Conservation (phyloP, 2,329 filamentous ascomycete species). For the Lasiodiplodia hormozganensis region DNA sequence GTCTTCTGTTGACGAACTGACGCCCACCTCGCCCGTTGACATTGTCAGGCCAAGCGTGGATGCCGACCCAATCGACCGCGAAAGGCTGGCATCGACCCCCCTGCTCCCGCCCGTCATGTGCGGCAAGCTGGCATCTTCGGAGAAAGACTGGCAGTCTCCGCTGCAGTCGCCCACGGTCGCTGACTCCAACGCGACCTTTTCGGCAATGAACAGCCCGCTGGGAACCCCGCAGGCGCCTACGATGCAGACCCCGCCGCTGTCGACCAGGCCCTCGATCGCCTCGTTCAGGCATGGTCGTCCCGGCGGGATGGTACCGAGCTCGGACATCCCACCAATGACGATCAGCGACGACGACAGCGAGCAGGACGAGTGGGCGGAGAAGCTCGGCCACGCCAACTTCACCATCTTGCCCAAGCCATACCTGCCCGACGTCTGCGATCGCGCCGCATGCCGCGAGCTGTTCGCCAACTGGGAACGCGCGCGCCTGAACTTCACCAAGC, state of each 20-base stretch:
- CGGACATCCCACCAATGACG: constrained; percentile 69
- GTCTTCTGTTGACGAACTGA: constrained; percentile 8
- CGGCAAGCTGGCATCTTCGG: constrained; percentile 57
- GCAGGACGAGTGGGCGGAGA: constrained; percentile 81
- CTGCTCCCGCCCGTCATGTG: constrained; percentile 83
- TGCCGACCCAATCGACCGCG: constrained; percentile 57
- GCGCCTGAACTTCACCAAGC: constrained; percentile 85
- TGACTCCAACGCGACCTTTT: constrained; percentile 57
- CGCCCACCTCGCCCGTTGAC: constrained; percentile 42
- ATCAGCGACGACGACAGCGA: constrained; percentile 69
- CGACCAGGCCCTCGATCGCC: constrained; percentile 76
- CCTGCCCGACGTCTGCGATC: constrained; percentile 66
- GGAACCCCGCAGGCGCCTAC: constrained; percentile 57
- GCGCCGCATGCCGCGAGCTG: constrained; percentile 68
- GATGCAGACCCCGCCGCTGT: constrained; percentile 74
- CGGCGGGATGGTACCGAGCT: constrained; percentile 54
- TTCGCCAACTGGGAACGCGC: constrained; percentile 83
- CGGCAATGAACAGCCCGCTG: constrained; percentile 54
- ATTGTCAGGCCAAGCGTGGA: constrained; percentile 55
- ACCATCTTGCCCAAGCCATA: constrained; percentile 86
- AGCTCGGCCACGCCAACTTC: constrained; percentile 92
- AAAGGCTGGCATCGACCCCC: constrained; percentile 78
- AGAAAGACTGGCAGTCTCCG: constrained; percentile 74
- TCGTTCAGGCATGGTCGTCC: constrained; percentile 67
- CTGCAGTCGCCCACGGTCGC: constrained; percentile 83